Evolutionary conservation across 129 eudicot species (phyloP).

Genomic region (sunflower (Helianthus annuus)): DNA sequence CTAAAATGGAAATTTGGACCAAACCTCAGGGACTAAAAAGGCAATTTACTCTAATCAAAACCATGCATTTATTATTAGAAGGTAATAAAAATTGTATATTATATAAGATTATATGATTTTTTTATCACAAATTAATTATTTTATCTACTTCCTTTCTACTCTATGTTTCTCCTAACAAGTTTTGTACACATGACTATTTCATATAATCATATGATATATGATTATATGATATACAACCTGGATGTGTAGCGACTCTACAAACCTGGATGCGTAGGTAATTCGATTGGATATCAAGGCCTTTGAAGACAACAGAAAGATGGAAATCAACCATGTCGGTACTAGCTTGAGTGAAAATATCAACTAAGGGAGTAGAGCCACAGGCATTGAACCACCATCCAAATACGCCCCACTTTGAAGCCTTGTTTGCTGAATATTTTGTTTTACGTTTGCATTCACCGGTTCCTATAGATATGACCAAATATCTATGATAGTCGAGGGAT

Average conservation of each 20-base stretch:
- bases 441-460: conserved; percentile 39
- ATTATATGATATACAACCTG: too few relatives aligned
- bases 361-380: conserved; percentile 40
- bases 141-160: too few relatives aligned
- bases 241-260: not conserved
- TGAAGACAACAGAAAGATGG: conserved; percentile 43
- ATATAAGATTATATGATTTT: too few relatives aligned
- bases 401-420: conserved; percentile 52
- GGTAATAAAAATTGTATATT: too few relatives aligned
- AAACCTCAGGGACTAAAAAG: too few relatives aligned
- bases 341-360: conserved; percentile 47
- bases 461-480: conserved; percentile 51
- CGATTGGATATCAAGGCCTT: conserved; percentile 29
- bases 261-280: conserved; percentile 61
- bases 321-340: conserved; percentile 48
- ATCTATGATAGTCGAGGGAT: conserved; percentile 35
- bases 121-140: too few relatives aligned
- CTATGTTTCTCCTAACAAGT: too few relatives aligned
- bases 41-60: too few relatives aligned
- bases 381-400: conserved; percentile 40
- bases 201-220: too few relatives aligned
- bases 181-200: too few relatives aligned
- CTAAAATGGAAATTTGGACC: too few relatives aligned
- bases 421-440: conserved; percentile 26
- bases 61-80: too few relatives aligned